A percentile compares a stretch with the other conserved stretches of the same genome.
phyloP scores from a whole-genome alignment of 1,284 basidiomycete genomes.

The Ganoderma lucidum region DNA sequence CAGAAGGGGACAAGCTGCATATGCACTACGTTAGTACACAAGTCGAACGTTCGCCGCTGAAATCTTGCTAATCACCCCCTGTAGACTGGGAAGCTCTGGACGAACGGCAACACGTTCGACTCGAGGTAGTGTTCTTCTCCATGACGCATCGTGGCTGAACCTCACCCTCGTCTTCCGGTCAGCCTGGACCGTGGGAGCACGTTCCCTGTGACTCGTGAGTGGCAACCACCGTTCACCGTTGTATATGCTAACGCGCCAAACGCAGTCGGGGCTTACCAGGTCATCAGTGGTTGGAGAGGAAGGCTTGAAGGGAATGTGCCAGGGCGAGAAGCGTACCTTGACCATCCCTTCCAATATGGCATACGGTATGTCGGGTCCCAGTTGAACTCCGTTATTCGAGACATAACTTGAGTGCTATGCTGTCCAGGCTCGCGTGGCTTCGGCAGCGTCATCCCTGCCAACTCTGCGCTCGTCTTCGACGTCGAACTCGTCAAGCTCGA shows the following conservation, averaged over 20 bases:
- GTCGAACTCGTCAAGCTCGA: constrained; percentile 78
- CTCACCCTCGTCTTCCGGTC: not conserved
- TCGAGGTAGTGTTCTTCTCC: constrained; percentile 62
- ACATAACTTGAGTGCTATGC: not conserved
- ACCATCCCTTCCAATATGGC: constrained; percentile 83
- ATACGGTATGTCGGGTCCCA: constrained; percentile 69
- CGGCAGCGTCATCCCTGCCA: constrained; percentile 81
- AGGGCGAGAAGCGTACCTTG: constrained; percentile 91
- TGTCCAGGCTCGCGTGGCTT: constrained; percentile 75
- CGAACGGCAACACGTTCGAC: constrained; percentile 84
- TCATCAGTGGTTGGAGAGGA: constrained; percentile 88
- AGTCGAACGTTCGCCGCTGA: not conserved
- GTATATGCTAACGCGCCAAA: constrained; percentile 5
- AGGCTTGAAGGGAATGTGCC: constrained; percentile 86
- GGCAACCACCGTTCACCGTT: not conserved
- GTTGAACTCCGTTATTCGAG: not conserved
- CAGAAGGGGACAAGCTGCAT: constrained; percentile 68
- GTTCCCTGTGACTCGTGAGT: constrained; percentile 73
- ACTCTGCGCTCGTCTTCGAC: constrained; percentile 89
- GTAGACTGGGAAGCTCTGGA: constrained; percentile 78
- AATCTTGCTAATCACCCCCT: not conserved
- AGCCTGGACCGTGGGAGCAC: constrained; percentile 75
- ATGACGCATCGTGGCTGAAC: not conserved
- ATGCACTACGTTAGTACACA: constrained; percentile 78
- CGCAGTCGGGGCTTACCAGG: constrained; percentile 81